Evolutionary conservation across 805 yeast species (phyloP), one percentile per base, ranked within the genome.

Genomic region (Wickerhamiella lipophila): DNA sequence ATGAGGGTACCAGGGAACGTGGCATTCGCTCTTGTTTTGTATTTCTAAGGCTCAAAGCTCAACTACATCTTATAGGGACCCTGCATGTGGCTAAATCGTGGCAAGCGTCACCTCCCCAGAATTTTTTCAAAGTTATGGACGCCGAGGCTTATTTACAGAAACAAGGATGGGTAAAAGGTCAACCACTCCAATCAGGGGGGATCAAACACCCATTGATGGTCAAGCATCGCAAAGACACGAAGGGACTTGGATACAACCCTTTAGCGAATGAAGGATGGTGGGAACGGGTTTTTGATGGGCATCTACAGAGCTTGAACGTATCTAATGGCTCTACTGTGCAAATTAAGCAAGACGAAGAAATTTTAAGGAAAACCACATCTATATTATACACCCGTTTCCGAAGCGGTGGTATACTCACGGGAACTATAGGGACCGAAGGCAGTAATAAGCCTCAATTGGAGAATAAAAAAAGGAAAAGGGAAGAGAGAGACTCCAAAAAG

Each of bases 201-300:
- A 64, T 89, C 47, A 78, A 74, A 57, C 84, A 78, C 56, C 97
- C 98, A 0, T 78, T 89, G 38, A 65, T 89, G 53, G 96, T 92
- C 49, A 82, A 81, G 55, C 96, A 89, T 60, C 87, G 92, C 65
- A 80, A 78, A 56, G 96, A 89, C 60, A 79, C 78, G 50, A 87
- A 86, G 60, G 98, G 98, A 8, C 71, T 89, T 22, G 98, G 98
- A 0, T 81, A 82, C 60, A 73, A 74, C 21, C 68, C 70, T 8
- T 80, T 78, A 46, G 92, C 85, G 55, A 75, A 79, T 13, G 95
- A 84, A 55, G 81, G 85, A 42, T 89, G 98, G 98, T 89, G 98
- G 98, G 98, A 89, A 56, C 74, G 84, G 54, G 70, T 89, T 41
- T 92, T 92, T 67, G 96, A 89, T 64, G 96, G 96, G 1, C 96